Percentiles rank a stretch among this genome's conserved stretches.
Evolutionary conservation across 257 asterid species (phyloP).

Genomic region (Ophiorrhiza pumila): DNA sequence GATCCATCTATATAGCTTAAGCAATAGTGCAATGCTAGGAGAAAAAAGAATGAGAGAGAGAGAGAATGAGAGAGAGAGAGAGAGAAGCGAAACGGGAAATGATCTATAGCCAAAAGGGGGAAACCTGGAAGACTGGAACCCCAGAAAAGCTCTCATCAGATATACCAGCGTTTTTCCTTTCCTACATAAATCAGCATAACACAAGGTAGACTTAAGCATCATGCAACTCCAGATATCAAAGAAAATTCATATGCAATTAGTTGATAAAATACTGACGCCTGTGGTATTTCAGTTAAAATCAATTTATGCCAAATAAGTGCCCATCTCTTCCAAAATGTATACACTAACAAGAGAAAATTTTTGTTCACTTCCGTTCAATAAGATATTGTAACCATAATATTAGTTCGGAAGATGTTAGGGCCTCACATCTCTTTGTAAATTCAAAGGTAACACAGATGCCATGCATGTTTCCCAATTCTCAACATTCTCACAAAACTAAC

Average conservation of each 20-base stretch:
- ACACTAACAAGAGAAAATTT: neutral
- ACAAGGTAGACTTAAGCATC: constrained; percentile 5
- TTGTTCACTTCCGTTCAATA: neutral
- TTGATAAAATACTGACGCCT: neutral
- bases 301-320: neutral
- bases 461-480: neutral
- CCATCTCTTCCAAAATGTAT: neutral
- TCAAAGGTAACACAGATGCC: neutral
- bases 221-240: constrained; percentile 4
- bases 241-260: neutral
- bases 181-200: constrained; percentile 37
- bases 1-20: neutral
- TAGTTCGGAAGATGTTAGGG: neutral
- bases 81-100: neutral
- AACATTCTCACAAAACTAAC: neutral
- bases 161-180: constrained; percentile 48
- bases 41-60: neutral
- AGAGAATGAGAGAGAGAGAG: neutral
- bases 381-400: neutral
- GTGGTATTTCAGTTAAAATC: neutral
- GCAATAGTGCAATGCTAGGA: neutral
- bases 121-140: constrained; percentile 94
- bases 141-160: constrained; percentile 66
- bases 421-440: neutral
- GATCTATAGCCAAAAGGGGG: neutral